phyloP scores from a whole-genome alignment of 257 asterid species.

The Solanum virginianum region DNA sequence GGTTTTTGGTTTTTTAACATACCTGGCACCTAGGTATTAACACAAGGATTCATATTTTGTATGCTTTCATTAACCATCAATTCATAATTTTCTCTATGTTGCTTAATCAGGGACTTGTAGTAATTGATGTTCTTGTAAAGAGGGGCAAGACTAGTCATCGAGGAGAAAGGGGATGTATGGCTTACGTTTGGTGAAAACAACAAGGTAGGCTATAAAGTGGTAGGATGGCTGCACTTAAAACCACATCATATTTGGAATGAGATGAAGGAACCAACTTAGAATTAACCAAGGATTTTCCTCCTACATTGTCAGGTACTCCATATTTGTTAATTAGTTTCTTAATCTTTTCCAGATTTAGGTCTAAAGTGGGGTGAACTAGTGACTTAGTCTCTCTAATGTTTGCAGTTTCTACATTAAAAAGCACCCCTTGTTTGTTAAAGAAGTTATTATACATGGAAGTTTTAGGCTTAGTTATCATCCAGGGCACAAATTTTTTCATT shows the following conservation, averaged over 20 bases:
- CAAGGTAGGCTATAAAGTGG: not conserved
- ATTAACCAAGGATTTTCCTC: not conserved
- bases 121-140: too few relatives aligned
- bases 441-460: not conserved
- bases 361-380: not conserved
- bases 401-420: not conserved
- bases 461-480: not conserved
- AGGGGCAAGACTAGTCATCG: not conserved
- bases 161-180: too few relatives aligned
- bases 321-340: not conserved
- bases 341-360: not conserved
- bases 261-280: not conserved
- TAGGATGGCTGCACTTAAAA: not conserved
- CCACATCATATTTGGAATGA: not conserved
- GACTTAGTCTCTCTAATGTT: not conserved
- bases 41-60: not conserved
- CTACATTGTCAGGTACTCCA: not conserved
- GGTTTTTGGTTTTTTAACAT: not conserved
- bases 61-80: not conserved
- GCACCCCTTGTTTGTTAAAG: slow-evolving; percentile 11
- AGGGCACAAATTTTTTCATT: not conserved
- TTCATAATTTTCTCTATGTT: not conserved
- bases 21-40: slow-evolving; percentile 4
- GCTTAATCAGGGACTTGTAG: too few relatives aligned
- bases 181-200: not conserved